Evolutionary conservation across 75 land plant species (phyloP).

Genomic region (Selaginella moellendorffii): DNA sequence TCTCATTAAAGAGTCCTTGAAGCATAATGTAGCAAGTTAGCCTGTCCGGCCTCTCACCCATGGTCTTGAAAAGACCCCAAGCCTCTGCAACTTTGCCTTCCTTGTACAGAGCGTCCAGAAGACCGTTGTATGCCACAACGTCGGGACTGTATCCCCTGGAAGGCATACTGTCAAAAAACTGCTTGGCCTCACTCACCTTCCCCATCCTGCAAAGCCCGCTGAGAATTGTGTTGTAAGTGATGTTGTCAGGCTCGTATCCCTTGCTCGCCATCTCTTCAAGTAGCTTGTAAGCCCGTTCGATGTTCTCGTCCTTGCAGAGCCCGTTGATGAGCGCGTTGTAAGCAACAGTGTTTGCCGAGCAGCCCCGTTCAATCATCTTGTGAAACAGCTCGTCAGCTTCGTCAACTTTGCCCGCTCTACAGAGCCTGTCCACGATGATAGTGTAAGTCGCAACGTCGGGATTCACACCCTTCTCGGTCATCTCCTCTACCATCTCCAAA

Average conservation of each 20-base stretch:
- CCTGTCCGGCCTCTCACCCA: not conserved
- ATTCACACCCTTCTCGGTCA: not conserved
- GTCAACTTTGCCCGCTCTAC: not conserved
- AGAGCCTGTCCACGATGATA: not conserved
- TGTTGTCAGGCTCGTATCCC: not conserved
- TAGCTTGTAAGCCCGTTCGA: not conserved
- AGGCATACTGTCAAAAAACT: not conserved
- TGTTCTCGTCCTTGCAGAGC: not conserved
- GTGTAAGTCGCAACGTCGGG: not conserved
- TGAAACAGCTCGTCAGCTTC: not conserved
- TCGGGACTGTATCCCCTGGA: not conserved
- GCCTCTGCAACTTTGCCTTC: not conserved
- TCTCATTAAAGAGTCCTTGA: not conserved
- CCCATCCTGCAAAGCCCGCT: not conserved
- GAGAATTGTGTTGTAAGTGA: not conserved
- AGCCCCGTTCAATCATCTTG: not conserved
- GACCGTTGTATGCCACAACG: not conserved
- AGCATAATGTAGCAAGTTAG: not conserved
- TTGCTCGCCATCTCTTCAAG: not conserved
- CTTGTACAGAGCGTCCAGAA: not conserved
- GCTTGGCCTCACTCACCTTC: not conserved
- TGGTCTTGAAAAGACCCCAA: not conserved
- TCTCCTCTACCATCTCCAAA: conserved; percentile 7
- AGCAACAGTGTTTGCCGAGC: not conserved
- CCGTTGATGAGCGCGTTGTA: not conserved